Evolutionary conservation across 2,329 filamentous ascomycete genomes (phyloP), one percentile per base, ranked within the genome.

Genomic region (Calonectria pauciramosa): DNA sequence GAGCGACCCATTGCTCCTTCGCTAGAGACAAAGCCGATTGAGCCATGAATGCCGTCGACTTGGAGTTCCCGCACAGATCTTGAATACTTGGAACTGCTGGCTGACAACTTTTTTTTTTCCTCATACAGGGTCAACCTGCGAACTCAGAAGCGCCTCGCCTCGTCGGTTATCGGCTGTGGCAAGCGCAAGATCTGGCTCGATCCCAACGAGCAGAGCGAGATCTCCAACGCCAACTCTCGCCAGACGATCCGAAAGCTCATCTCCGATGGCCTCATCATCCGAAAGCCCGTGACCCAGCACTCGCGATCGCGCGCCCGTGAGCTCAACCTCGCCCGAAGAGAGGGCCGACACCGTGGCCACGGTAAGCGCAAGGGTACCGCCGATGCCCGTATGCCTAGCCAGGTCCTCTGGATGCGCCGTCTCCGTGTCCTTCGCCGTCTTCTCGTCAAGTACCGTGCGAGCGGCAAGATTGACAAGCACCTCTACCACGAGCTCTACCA

Each of bases 111-210:
- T 77, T 76, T 80, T 72, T 79, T 77, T 69, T 67, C 74, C 71
- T 59, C 70, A 28, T 76, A 68, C 88, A 99, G 97, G 97, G 96
- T 98, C 94, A 99, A 99, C 89, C 94, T 99, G 90, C 94, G 94
- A 90, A 99, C 97, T 89, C 97, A 99, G 94, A 99, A 99, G 94
- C 96, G 97, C 91, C 96, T 99, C 87, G 97, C 97, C 89, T 95
- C 97, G 87, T 95, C 96, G 90, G 97, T 99, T 89, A 95, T 98
- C 89, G 96, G 96, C 93, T 98, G 95, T 92, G 97, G 97, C 89
- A 94, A 99, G 95, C 95, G 96, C 94, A 99, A 99, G 95, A 98
- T 99, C 91, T 99, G 97, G 97, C 96, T 99, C 88, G 97, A 99
- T 91, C 97, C 97, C 89, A 99, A 97, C 89, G 97, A 99, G 92